phyloP scores from a whole-genome alignment of 2,329 filamentous ascomycete species.

The Colletotrichum sp. region DNA sequence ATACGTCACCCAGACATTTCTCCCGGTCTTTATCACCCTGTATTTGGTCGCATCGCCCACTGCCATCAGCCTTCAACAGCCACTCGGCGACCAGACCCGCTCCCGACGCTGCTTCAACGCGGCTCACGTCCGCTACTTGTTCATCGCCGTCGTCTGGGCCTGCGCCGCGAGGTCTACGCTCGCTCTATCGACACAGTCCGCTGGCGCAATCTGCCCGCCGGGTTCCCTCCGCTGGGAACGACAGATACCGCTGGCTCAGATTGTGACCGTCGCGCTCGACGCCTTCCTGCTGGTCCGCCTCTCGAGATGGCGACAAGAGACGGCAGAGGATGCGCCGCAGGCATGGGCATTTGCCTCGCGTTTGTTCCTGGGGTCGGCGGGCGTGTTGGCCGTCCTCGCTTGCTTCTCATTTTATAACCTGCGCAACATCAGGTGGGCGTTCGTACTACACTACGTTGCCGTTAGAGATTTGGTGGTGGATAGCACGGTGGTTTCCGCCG shows the following conservation, averaged over 20 bases:
- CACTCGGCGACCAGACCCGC: conserved; percentile 20
- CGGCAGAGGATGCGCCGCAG: conserved; percentile 24
- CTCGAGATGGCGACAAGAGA: conserved; percentile 28
- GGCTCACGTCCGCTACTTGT: conserved; percentile 20
- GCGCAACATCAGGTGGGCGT: conserved; percentile 31
- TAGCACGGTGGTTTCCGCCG: conserved; percentile 26
- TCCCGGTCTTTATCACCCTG: conserved; percentile 31
- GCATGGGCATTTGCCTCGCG: conserved; percentile 27
- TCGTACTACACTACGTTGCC: conserved; percentile 31
- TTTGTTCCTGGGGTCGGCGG: conserved; percentile 26
- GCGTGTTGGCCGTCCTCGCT: conserved; percentile 27
- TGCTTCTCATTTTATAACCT: conserved; percentile 31
- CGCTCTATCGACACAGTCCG: conserved; percentile 26
- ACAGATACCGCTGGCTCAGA: conserved; percentile 32
- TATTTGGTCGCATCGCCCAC: conserved; percentile 24
- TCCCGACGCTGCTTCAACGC: conserved; percentile 4
- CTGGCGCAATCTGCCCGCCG: conserved; percentile 34
- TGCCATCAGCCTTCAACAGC: conserved; percentile 25
- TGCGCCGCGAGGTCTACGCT: conserved; percentile 31
- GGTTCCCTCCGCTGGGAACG: conserved; percentile 27
- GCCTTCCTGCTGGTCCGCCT: conserved; percentile 31
- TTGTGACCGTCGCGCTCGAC: conserved; percentile 31
- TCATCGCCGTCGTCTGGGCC: conserved; percentile 34
- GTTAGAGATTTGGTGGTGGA: conserved; percentile 34
- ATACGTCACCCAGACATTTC: conserved; percentile 29